Percentiles rank a stretch among this genome's conserved stretches.
Evolutionary conservation across 1,284 basidiomycete genomes (phyloP).

Genomic region (Ceratorhiza oryzae-sativae): DNA sequence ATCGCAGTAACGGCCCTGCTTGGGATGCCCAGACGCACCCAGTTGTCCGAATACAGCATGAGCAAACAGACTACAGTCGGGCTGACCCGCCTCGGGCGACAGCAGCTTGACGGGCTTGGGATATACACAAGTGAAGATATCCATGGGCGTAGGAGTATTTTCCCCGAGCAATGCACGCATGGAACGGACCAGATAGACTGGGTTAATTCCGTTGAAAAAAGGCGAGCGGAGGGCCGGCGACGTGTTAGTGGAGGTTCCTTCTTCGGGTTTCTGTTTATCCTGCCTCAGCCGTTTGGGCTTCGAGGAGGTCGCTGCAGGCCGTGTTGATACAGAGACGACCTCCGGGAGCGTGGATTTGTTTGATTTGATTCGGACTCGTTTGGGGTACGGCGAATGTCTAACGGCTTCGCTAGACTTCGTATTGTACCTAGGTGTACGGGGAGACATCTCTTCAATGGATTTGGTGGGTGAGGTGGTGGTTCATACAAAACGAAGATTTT

Average conservation of each 20-base stretch:
- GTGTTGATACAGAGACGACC: background rate
- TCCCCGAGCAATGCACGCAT: conserved; percentile 29
- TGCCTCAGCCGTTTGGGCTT: background rate
- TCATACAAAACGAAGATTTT: too few relatives aligned
- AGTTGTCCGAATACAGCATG: conserved; percentile 36
- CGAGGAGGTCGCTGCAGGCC: background rate
- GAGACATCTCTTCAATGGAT: too few relatives aligned
- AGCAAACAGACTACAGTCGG: conserved; percentile 29
- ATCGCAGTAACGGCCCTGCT: conserved; percentile 16
- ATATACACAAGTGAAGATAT: conserved; percentile 23
- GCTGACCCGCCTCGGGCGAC: conserved; percentile 13
- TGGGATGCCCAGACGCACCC: conserved; percentile 30
- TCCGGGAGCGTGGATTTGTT: background rate
- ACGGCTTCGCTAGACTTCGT: background rate
- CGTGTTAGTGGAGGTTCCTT: background rate
- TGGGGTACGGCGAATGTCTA: conserved; percentile 14
- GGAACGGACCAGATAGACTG: conserved; percentile 11
- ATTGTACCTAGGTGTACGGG: too few relatives aligned
- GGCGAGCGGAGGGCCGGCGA: conserved; percentile 7
- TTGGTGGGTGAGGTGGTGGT: conserved; percentile 3
- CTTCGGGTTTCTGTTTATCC: background rate
- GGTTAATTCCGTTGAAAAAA: conserved; percentile 31
- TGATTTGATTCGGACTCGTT: conserved; percentile 20
- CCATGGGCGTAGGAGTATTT: conserved; percentile 24
- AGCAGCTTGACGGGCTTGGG: conserved; percentile 23